Evolutionary conservation across 495 filamentous ascomycete genomes (phyloP).

Genomic region (Filosporella fistucella): DNA sequence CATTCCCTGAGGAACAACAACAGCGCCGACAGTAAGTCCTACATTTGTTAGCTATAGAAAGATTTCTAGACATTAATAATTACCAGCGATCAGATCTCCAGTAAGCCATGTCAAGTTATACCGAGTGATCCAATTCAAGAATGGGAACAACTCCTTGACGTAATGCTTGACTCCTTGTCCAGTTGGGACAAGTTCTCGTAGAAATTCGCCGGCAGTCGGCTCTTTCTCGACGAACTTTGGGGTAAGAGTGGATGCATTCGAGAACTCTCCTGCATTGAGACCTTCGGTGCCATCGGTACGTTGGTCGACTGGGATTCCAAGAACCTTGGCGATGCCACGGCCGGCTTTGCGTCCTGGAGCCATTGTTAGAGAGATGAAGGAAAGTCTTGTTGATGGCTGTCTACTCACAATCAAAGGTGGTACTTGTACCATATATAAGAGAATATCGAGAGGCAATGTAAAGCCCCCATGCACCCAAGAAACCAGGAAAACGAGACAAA

Average conservation of each 20-base stretch:
- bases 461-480: too few species aligned
- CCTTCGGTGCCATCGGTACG: conserved; percentile 44
- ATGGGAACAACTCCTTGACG: conserved; percentile 71
- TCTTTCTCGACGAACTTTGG: conserved; percentile 83
- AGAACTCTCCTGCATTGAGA: conserved; percentile 70
- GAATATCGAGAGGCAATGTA: too few species aligned
- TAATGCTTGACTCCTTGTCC: conserved; percentile 52
- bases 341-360: too few species aligned
- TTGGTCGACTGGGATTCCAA: conserved; percentile 81
- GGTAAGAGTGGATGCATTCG: conserved; percentile 65
- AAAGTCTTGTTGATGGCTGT: too few species aligned
- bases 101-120: conserved; percentile 88
- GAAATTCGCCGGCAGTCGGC: conserved; percentile 69
- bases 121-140: conserved; percentile 76
- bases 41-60: conserved; percentile 7
- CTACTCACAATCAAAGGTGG: too few species aligned
- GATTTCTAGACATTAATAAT: conserved; percentile 21
- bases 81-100: conserved; percentile 88
- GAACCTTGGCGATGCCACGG: conserved; percentile 68
- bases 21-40: conserved; percentile 92
- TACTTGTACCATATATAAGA: too few species aligned
- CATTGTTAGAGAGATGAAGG: too few species aligned
- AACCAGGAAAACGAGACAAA: too few species aligned
- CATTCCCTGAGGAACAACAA: conserved; percentile 97
- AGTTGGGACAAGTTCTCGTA: conserved; percentile 57